Evolutionary conservation across 169 alveolate genomes (phyloP).

Genomic region (Toxoplasma gondii): DNA sequence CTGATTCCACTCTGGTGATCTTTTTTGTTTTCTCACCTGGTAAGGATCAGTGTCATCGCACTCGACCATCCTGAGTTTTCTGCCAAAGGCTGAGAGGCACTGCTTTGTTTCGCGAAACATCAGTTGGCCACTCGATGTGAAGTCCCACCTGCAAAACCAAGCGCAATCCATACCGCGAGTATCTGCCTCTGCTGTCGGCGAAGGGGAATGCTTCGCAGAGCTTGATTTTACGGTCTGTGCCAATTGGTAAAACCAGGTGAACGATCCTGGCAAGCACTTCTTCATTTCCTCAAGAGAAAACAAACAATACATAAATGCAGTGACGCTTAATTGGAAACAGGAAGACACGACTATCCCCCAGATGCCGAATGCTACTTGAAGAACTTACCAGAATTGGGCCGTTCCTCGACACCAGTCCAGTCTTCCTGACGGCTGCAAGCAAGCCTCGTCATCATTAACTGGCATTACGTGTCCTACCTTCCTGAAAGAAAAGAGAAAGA

Average conservation of each 20-base stretch:
- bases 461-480: constrained; percentile 74
- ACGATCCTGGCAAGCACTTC: no score
- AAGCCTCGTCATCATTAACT: constrained; percentile 75
- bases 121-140: constrained; percentile 12
- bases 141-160: constrained; percentile 35
- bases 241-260: neutral
- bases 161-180: neutral
- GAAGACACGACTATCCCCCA: no score
- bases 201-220: neutral
- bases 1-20: no score
- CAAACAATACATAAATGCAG: no score
- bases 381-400: constrained; percentile 28
- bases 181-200: neutral
- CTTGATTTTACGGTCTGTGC: neutral
- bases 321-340: no score
- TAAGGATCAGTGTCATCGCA: constrained; percentile 26
- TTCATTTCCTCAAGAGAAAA: no score
- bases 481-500: constrained; percentile 8
- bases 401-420: constrained; percentile 63
- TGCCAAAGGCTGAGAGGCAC: constrained; percentile 30
- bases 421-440: constrained; percentile 59
- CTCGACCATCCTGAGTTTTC: neutral
- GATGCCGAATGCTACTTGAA: neutral
- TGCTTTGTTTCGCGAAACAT: neutral
- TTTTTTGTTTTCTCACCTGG: constrained; percentile 15